Evolutionary conservation across 2,329 filamentous ascomycete genomes (phyloP), one percentile per base, ranked within the genome.

Genomic region (Lecanicillium sp.): DNA sequence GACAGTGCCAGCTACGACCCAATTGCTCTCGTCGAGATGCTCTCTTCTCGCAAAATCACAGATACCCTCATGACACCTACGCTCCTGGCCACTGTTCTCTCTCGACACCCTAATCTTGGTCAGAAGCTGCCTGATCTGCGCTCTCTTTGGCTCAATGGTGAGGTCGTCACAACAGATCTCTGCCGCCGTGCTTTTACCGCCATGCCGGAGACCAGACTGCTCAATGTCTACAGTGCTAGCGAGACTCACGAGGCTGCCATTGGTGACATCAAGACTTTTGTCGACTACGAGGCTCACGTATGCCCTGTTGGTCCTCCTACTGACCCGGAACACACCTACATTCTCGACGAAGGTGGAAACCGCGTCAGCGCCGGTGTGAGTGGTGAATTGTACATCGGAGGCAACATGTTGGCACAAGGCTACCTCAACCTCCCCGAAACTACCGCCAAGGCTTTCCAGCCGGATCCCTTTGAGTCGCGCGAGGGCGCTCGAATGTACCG

Each of bases 61-160:
- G 85, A 90, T 55, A 89, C 85, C 13, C 70, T 90, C 38, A 89
- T 89, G 82, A 89, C 85, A 0, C 85, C 85, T 0, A 89, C 85
- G 0, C 70, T 90, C 12, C 67, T 90, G 33, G 79, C 84, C 18
- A 83, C 84, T 2, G 78, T 88, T 3, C 70, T 90, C 14, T 71
- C 82, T 2, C 73, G 83, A 31, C 79, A 87, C 54, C 68, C 80
- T 7, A 68, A 80, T 32, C 71, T 89, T 37, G 76, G 72, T 14
- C 62, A 67, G 18, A 71, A 75, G 30, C 67, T 89, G 8, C 78
- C 81, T 7, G 60, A 81, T 14, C 64, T 90, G 40, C 75, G 74
- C 32, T 84, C 80, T 0, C 60, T 89, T 20, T 89, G 84, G 84
- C 67, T 90, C 20, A 89, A 90, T 48, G 85, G 85, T 35, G 85